Evolutionary conservation across 352 stramenopile genomes (phyloP).

Genomic region (Elongisporangium prolatum): DNA sequence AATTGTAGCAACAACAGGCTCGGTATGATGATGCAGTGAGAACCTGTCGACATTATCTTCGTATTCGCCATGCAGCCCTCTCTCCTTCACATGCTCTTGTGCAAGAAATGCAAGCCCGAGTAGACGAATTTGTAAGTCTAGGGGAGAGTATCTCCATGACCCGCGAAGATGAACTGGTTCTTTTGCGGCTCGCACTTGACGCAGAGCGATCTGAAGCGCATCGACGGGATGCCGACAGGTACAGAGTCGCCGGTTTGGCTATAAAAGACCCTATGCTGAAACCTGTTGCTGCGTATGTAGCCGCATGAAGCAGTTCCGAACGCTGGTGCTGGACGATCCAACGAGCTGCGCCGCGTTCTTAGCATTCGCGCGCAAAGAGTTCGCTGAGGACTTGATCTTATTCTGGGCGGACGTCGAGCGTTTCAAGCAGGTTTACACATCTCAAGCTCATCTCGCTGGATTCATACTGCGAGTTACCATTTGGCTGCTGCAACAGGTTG

Average conservation of each 20-base stretch:
- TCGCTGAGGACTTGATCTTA: slow-evolving; percentile 44
- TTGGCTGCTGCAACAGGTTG: too few relatives aligned
- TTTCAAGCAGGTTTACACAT: slow-evolving; percentile 32
- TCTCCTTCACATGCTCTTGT: slow-evolving; percentile 10
- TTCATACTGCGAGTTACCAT: too few relatives aligned
- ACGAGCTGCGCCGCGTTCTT: slow-evolving; percentile 28
- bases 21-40: slow-evolving; percentile 21
- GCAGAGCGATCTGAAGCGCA: slow-evolving; percentile 13
- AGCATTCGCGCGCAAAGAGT: slow-evolving; percentile 39
- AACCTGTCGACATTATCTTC: slow-evolving; percentile 16
- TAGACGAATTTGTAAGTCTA: slow-evolving; percentile 34
- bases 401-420: slow-evolving; percentile 66
- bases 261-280: neutral
- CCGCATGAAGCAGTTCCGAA: slow-evolving; percentile 24
- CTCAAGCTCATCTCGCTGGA: neutral
- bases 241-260: neutral
- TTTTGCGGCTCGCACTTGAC: slow-evolving; percentile 16
- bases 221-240: slow-evolving; percentile 18
- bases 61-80: slow-evolving; percentile 8
- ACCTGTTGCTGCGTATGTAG: slow-evolving; percentile 13
- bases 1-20: slow-evolving; percentile 12
- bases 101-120: slow-evolving; percentile 13
- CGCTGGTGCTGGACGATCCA: slow-evolving; percentile 31
- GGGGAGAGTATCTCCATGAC: slow-evolving; percentile 27
- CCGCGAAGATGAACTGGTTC: slow-evolving; percentile 23